Conservation (phyloP, 257 asterid genomes). For the Plantago major region DNA sequence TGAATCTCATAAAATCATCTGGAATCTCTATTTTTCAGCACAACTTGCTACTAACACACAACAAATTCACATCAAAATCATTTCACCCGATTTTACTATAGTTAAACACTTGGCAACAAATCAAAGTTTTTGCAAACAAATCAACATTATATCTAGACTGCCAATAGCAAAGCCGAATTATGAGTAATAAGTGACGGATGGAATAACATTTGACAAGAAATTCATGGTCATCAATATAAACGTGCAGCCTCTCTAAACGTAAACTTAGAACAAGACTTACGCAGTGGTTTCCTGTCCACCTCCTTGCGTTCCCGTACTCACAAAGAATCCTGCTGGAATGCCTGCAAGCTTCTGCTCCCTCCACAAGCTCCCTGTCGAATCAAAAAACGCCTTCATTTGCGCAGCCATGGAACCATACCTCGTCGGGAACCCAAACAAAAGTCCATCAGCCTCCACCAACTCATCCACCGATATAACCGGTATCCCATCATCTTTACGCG, state of each 20-base stretch:
- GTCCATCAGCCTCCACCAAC: slow-evolving; percentile 47
- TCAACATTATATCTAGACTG: too few species aligned
- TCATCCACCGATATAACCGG: slow-evolving; percentile 38
- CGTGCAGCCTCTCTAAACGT: not conserved
- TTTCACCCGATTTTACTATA: too few species aligned
- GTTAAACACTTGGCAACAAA: too few species aligned
- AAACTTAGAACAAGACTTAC: slow-evolving; percentile 23
- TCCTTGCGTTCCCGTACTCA: slow-evolving; percentile 55
- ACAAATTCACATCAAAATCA: too few species aligned
- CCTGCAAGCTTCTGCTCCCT: slow-evolving; percentile 56
- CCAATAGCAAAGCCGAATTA: too few species aligned
- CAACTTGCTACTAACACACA: too few species aligned
- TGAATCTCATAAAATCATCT: too few species aligned
- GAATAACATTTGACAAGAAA: not conserved
- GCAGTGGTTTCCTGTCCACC: slow-evolving; percentile 70
- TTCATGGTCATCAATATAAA: not conserved
- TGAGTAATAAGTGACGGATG: not conserved
- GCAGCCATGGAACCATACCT: slow-evolving; percentile 55
- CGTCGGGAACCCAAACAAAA: slow-evolving; percentile 52
- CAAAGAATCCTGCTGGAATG: slow-evolving; percentile 51
- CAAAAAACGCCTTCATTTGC: slow-evolving; percentile 57
- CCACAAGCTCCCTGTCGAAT: slow-evolving; percentile 47
- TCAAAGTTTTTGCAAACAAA: too few species aligned
- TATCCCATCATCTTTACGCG: slow-evolving; percentile 29
- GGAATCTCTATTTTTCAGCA: too few species aligned